Percentiles rank a stretch among this genome's conserved stretches.
phyloP scores from a whole-genome alignment of 495 filamentous ascomycete species.

The Rhypophila decipiens region DNA sequence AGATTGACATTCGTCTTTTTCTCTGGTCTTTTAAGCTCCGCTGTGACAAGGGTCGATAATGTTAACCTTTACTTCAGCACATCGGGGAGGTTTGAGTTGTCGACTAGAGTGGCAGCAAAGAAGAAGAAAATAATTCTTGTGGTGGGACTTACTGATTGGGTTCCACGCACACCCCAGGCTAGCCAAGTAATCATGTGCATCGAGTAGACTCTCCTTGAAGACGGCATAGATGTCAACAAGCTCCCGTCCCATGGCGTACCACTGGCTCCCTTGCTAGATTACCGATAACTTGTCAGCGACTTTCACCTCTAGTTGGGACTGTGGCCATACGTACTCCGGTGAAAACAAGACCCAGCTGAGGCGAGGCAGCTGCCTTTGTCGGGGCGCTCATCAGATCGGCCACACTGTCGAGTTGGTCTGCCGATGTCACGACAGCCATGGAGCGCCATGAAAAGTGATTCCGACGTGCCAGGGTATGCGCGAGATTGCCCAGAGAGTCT shows the following conservation, averaged over 20 bases:
- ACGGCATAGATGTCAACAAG: slow-evolving; percentile 1
- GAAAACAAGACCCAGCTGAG: not conserved
- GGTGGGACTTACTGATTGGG: slow-evolving; percentile 5
- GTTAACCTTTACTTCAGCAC: too few relatives aligned
- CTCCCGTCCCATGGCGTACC: slow-evolving; percentile 18
- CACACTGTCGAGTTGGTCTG: not conserved
- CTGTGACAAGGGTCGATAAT: not conserved
- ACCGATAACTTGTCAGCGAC: not conserved
- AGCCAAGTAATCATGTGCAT: not conserved
- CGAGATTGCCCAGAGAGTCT: slow-evolving; percentile 13
- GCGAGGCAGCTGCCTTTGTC: not conserved
- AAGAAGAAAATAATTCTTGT: too few relatives aligned
- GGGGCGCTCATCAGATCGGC: not conserved
- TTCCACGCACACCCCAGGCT: slow-evolving; percentile 25
- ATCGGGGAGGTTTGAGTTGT: too few relatives aligned
- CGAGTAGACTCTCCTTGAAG: not conserved
- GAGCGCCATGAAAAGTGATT: slow-evolving; percentile 22
- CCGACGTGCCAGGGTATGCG: slow-evolving; percentile 28
- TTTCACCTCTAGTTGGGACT: too few relatives aligned
- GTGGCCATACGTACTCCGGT: slow-evolving; percentile 10
- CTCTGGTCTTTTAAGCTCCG: not conserved
- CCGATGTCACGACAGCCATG: slow-evolving; percentile 15
- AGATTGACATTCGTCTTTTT: not conserved
- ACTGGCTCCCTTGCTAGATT: not conserved
- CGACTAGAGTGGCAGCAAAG: too few relatives aligned